A percentile compares a stretch with the other conserved stretches of the same genome.
Conservation (phyloP, 345 rosid genomes). For the Aethionema arabicum region DNA sequence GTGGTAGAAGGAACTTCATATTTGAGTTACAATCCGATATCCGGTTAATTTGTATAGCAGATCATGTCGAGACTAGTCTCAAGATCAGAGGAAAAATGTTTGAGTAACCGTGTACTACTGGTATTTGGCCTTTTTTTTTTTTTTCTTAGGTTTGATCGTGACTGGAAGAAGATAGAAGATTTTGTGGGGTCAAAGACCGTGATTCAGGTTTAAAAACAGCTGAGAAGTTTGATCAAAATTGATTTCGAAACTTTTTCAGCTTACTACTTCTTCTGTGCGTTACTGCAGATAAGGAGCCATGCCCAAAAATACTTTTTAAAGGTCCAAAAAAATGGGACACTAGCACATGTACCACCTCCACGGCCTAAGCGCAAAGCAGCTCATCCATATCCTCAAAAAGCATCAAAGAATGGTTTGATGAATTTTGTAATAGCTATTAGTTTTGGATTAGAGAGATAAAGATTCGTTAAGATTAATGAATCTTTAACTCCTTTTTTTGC, state of each 20-base stretch:
- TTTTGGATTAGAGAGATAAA: slow-evolving; percentile 10
- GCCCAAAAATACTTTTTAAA: slow-evolving; percentile 97
- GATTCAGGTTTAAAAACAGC: slow-evolving; percentile 64
- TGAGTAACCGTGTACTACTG: not conserved
- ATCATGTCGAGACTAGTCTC: not conserved
- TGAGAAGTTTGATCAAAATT: not conserved
- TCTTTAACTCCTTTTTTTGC: slow-evolving; percentile 23
- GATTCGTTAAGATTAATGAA: not conserved
- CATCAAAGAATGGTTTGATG: slow-evolving; percentile 69
- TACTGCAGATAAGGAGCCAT: slow-evolving; percentile 85
- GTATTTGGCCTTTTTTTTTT: slow-evolving; percentile 14
- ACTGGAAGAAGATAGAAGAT: slow-evolving; percentile 98
- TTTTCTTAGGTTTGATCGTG: slow-evolving; percentile 85
- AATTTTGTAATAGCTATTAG: slow-evolving; percentile 1
- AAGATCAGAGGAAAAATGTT: not conserved
- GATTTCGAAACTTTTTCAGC: not conserved
- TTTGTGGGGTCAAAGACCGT: slow-evolving; percentile 98
- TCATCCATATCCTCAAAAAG: slow-evolving; percentile 96
- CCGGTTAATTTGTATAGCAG: not conserved
- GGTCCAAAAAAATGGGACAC: slow-evolving; percentile 90
- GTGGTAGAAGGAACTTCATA: not conserved
- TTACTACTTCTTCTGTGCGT: slow-evolving; percentile 11
- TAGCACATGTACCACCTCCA: slow-evolving; percentile 95
- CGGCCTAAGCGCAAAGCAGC: slow-evolving; percentile 96
- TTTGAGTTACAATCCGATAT: slow-evolving; percentile 7